phyloP scores from a whole-genome alignment of 768 basidiomycete species.

The Tephrocybe sp. region DNA sequence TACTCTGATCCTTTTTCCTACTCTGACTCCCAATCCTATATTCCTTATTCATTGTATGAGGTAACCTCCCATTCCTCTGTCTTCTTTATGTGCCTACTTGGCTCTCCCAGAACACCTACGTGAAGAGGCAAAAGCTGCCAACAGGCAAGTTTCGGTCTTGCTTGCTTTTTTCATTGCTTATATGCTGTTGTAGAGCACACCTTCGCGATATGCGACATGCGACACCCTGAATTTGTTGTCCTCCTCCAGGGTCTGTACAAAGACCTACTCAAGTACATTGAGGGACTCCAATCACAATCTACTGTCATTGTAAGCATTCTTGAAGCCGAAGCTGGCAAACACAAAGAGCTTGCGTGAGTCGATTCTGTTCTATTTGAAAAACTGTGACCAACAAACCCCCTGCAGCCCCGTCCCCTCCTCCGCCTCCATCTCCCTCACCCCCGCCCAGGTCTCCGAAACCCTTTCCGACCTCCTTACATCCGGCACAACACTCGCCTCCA shows the following conservation, averaged over 20 bases:
- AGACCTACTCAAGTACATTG: constrained; percentile 60
- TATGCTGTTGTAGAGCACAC: constrained; percentile 46
- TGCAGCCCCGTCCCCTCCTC: constrained; percentile 48
- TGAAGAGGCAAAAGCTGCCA: background rate
- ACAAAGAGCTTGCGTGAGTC: constrained; percentile 1
- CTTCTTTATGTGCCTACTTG: constrained; percentile 68
- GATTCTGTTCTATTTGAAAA: background rate
- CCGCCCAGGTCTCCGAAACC: constrained; percentile 51
- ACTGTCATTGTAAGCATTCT: constrained; percentile 55
- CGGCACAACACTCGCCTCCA: background rate
- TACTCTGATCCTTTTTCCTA: too few relatives aligned
- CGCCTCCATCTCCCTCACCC: constrained; percentile 51
- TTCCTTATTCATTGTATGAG: too few relatives aligned
- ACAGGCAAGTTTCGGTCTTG: background rate
- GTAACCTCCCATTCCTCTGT: constrained; percentile 69
- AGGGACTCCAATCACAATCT: constrained; percentile 65
- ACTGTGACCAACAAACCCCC: background rate
- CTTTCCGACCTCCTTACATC: constrained; percentile 54
- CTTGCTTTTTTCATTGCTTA: constrained; percentile 17
- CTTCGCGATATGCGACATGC: constrained; percentile 67
- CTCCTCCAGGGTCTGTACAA: constrained; percentile 62
- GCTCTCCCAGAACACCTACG: constrained; percentile 72
- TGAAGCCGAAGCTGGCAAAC: constrained; percentile 28
- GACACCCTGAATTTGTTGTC: constrained; percentile 63
- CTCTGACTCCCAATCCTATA: too few relatives aligned